Base-by-base conservation (phyloP, 1,284 basidiomycete species). In the Ustilago vetiveriae region DNA sequence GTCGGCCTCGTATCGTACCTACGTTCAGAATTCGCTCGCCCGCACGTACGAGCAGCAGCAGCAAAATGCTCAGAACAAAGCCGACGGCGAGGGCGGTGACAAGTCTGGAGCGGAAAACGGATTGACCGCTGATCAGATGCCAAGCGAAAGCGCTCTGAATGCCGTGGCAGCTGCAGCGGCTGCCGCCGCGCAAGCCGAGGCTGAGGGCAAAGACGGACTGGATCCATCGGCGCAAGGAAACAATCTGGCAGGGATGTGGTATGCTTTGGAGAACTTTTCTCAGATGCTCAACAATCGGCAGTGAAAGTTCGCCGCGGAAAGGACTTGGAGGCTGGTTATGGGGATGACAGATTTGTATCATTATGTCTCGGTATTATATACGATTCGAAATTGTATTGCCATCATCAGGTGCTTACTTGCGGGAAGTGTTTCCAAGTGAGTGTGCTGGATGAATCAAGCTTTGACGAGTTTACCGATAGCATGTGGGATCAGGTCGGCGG, bases 271-370 rank as follows among this genome's bases (percentile, higher is more conserved):
- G n/a, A 65, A 71, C 50, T 58, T 71, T 39, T 60, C 56, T n/a
- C 68, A 71, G 56, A 71, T 71, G 62, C 68, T 71, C 68, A 71
- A 71, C 63, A 65, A 71, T 43, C 56, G 68, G 33, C 62, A 71
- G 41, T 71, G 30, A 40, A 26, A 11, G 40, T 27, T 11, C 13
- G 10, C 23, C 22, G 26, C 36, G 46, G 35, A 27, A 2, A 26
- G 16, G 26, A 16, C n/a, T n/a, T n/a, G 2, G 19, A 21, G 21
- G 10, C 23, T n/a, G 10, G 24, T 27, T 19, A 30, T 30, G 23
- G 21, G 29, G 22, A 19, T 29, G 21, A 53, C 41, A 22, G 23
- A 43, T 26, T 2, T 53, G 50, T 53, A 53, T 37, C 53, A 49
- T 40, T 64, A 54, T 46, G 19, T 21, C n/a, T 23, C n/a, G n/a